Evolutionary conservation across 306 rosid genomes (phyloP).

Genomic region (Acacia crassicarpa): DNA sequence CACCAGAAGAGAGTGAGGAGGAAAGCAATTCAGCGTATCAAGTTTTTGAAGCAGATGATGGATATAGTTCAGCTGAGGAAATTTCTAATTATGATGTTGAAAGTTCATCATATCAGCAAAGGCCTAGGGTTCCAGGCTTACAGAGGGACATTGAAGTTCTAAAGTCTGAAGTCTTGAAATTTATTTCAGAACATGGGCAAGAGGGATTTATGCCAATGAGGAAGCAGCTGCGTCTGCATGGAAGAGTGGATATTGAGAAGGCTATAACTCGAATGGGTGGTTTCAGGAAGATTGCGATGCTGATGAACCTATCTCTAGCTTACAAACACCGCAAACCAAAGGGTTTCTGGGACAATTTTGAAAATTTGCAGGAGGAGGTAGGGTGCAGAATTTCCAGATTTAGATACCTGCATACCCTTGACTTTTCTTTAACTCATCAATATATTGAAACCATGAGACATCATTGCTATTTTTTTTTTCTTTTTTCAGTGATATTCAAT

Average conservation of each 20-base stretch:
- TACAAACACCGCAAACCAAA: conserved; percentile 85
- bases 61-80: conserved; percentile 28
- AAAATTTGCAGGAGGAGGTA: conserved; percentile 80
- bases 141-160: conserved; percentile 78
- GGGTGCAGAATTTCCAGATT: conserved; percentile 3
- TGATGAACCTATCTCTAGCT: conserved; percentile 79
- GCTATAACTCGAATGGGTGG: conserved; percentile 91
- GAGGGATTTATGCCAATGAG: conserved; percentile 97
- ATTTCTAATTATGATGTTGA: conserved; percentile 27
- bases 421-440: not conserved
- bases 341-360: conserved; percentile 87
- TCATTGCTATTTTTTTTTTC: not conserved
- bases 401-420: not conserved
- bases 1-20: conserved; percentile 37
- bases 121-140: conserved; percentile 80
- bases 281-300: conserved; percentile 66
- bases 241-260: conserved; percentile 87
- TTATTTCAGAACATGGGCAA: conserved; percentile 76
- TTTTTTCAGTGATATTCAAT: not conserved
- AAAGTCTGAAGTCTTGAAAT: conserved; percentile 67
- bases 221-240: conserved; percentile 76
- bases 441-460: not conserved
- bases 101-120: conserved; percentile 50
- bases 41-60: conserved; percentile 26
- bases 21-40: conserved; percentile 30